Conservation (phyloP, 768 basidiomycete species). For the Mycena epipterygia region DNA sequence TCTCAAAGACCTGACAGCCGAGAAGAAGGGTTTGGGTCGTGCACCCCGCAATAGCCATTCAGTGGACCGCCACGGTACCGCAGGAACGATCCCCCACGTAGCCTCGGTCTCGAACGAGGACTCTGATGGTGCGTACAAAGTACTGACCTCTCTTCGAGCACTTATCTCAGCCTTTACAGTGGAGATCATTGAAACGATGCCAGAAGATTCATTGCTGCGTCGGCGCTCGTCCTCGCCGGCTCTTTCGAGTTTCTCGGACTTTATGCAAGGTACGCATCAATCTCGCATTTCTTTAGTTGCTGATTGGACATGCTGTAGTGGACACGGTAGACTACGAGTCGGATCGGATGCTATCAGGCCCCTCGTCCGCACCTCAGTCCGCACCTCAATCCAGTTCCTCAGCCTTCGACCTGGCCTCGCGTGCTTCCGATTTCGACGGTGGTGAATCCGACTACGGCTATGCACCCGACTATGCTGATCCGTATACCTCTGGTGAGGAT, state of each 20-base stretch:
- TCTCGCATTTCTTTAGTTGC: no score
- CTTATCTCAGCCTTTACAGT: not conserved
- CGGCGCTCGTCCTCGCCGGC: no score
- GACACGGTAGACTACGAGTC: no score
- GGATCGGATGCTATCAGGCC: no score
- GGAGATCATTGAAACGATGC: not conserved
- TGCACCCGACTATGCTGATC: not conserved
- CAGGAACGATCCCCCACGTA: not conserved
- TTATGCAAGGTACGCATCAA: no score
- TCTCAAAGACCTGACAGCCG: not conserved
- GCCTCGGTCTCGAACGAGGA: not conserved
- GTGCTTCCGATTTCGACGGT: not conserved
- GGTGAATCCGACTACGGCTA: not conserved
- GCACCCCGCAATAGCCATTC: not conserved
- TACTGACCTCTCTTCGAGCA: not conserved
- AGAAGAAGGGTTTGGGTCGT: not conserved
- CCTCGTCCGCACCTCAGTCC: not conserved
- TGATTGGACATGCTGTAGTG: no score
- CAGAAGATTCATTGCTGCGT: no score
- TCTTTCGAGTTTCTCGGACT: no score
- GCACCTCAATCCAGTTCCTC: not conserved
- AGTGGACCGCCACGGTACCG: not conserved
- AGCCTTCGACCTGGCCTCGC: not conserved
- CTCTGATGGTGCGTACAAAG: not conserved
- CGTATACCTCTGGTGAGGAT: not conserved